These are phyloP conservation scores for Backusella sp. DNA, from an alignment of 192 early-diverging fungal species.

Conservation along the genomic window DNA sequence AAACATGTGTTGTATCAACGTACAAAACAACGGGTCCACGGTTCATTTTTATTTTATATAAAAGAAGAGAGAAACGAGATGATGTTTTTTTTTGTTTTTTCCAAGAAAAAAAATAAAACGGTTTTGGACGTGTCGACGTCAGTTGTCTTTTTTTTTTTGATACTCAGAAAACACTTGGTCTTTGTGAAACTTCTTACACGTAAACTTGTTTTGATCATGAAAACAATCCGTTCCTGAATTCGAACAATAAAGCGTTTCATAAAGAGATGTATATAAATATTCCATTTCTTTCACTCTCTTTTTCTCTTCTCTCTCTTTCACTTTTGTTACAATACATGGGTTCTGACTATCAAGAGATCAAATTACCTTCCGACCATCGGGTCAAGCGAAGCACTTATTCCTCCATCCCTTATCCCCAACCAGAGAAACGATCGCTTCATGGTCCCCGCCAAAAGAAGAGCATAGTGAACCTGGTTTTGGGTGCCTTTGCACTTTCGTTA, in stretches of 20 bases:
- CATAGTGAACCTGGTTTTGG: not conserved
- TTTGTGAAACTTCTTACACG: not conserved
- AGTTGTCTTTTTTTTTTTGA: not conserved
- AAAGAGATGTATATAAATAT: not conserved
- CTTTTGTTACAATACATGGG: not conserved
- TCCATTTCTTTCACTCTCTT: not conserved
- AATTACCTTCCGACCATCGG: not conserved
- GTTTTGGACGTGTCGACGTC: not conserved
- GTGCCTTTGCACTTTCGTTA: not conserved
- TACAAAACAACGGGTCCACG: slow-evolving; percentile 23
- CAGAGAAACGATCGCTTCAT: not conserved
- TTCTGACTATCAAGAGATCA: not conserved
- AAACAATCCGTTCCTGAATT: not conserved
- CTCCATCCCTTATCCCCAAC: not conserved
- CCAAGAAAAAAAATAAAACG: not conserved
- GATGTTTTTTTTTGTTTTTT: not conserved
- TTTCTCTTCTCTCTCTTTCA: too few species aligned
- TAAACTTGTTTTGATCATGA: slow-evolving; percentile 11
- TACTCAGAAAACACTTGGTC: not conserved
- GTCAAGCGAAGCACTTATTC: not conserved
- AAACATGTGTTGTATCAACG: not conserved
- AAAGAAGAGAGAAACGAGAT: not conserved
- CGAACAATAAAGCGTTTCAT: not conserved
- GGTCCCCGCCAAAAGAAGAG: not conserved
- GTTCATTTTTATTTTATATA: slow-evolving; percentile 10